These are phyloP conservation scores for Echinosphaeria canescens DNA, from an alignment of 2,329 filamentous ascomycete species.

Conservation along the genomic window DNA sequence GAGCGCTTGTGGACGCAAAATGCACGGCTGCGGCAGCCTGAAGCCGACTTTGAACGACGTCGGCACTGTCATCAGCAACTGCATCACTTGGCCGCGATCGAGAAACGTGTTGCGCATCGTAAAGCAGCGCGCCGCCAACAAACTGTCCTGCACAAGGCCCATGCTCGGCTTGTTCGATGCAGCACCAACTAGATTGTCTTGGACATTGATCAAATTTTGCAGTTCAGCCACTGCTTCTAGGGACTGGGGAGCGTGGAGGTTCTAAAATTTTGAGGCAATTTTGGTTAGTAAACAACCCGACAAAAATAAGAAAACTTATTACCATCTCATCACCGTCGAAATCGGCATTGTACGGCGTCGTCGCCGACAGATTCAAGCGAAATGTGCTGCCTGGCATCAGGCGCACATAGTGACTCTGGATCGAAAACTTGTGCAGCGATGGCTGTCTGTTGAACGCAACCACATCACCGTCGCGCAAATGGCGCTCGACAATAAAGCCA, in stretches of 20 bases:
- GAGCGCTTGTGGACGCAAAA: constrained; percentile 72
- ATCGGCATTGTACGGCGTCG: constrained; percentile 98
- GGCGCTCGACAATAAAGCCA: constrained; percentile 96
- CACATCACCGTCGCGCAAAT: constrained; percentile 87
- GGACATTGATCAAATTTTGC: constrained; percentile 90
- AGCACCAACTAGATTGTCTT: constrained; percentile 92
- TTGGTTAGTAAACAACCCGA: no score
- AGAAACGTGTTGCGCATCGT: constrained; percentile 81
- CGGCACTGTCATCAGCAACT: constrained; percentile 91
- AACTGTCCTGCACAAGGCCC: constrained; percentile 99
- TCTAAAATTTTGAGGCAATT: no score
- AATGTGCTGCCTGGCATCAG: constrained; percentile 99
- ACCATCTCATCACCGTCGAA: constrained; percentile 99
- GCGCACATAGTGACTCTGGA: constrained; percentile 97
- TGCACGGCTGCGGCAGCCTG: constrained; percentile 82
- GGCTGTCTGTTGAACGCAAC: constrained; percentile 99
- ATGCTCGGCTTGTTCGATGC: constrained; percentile 94
- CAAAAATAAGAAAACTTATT: no score
- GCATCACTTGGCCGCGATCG: constrained; percentile 82
- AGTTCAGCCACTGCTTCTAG: constrained; percentile 94
- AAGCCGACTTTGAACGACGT: constrained; percentile 96
- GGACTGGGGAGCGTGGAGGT: constrained; percentile 94
- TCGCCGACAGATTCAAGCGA: constrained; percentile 90
- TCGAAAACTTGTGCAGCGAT: constrained; percentile 97
- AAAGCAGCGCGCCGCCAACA: no score